phyloP scores from a whole-genome alignment of 2,329 filamentous ascomycete species.

The Clonostachys solani region DNA sequence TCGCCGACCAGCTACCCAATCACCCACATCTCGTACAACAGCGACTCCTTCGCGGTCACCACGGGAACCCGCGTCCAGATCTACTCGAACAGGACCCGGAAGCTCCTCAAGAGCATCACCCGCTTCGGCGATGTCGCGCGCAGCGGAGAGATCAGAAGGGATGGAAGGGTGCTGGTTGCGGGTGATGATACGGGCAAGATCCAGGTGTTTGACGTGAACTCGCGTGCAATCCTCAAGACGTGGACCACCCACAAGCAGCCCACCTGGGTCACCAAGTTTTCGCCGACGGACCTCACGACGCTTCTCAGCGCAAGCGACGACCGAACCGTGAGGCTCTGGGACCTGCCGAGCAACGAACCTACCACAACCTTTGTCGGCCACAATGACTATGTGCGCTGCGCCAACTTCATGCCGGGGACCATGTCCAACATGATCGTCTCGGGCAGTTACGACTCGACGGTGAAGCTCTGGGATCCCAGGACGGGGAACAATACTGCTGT shows the following conservation, averaged over 20 bases:
- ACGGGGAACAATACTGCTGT: slow-evolving; percentile 61
- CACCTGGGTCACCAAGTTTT: slow-evolving; percentile 88
- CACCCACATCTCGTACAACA: slow-evolving; percentile 78
- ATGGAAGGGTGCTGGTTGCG: slow-evolving; percentile 84
- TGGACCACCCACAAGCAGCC: slow-evolving; percentile 95
- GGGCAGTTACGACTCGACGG: slow-evolving; percentile 92
- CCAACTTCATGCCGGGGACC: slow-evolving; percentile 74
- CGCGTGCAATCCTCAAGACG: slow-evolving; percentile 88
- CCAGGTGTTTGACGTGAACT: slow-evolving; percentile 89
- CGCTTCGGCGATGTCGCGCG: slow-evolving; percentile 90
- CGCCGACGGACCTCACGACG: slow-evolving; percentile 79
- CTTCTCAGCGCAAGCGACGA: slow-evolving; percentile 91
- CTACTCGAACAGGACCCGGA: slow-evolving; percentile 87
- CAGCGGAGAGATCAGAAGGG: slow-evolving; percentile 80
- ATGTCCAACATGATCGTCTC: slow-evolving; percentile 76
- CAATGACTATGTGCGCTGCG: slow-evolving; percentile 85
- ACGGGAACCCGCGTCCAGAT: slow-evolving; percentile 90
- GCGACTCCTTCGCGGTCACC: slow-evolving; percentile 86
- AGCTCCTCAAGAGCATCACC: slow-evolving; percentile 89
- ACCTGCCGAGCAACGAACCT: slow-evolving; percentile 76
- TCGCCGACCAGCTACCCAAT: slow-evolving; percentile 87
- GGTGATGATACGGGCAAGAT: slow-evolving; percentile 90
- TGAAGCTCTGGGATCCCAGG: slow-evolving; percentile 89
- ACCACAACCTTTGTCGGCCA: slow-evolving; percentile 80
- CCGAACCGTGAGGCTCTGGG: slow-evolving; percentile 89